A percentile compares a stretch with the other conserved stretches of the same genome.
phyloP scores from a whole-genome alignment of 106 monocot species.

The Dioscorea alata region DNA sequence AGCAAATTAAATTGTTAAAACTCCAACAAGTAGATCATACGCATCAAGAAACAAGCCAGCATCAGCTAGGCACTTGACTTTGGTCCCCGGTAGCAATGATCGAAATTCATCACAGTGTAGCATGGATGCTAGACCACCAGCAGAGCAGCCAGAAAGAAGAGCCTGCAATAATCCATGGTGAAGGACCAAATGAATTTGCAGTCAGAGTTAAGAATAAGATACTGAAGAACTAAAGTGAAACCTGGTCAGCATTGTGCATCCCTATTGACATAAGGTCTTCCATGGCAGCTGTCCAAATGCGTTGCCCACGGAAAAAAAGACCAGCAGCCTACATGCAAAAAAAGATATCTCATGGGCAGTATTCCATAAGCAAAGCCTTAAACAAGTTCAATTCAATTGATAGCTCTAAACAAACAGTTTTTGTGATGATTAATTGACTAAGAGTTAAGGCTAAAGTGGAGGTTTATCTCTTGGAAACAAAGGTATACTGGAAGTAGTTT shows the following conservation, averaged over 20 bases:
- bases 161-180: conserved; percentile 27
- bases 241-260: conserved; percentile 36
- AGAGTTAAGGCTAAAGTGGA: too few relatives aligned
- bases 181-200: not conserved
- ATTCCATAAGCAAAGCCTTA: too few relatives aligned
- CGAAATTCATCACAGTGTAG: conserved; percentile 79
- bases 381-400: too few relatives aligned
- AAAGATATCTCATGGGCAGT: too few relatives aligned
- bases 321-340: conserved; percentile 16
- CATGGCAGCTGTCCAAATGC: conserved; percentile 42
- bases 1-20: too few relatives aligned
- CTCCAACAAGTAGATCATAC: conserved; percentile 27
- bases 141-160: conserved; percentile 91
- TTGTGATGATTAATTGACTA: too few relatives aligned
- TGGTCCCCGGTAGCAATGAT: conserved; percentile 41
- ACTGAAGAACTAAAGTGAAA: not conserved
- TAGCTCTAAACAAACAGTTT: too few relatives aligned
- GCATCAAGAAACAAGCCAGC: conserved; percentile 86
- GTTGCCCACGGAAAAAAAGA: conserved; percentile 46
- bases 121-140: conserved; percentile 75
- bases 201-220: too few relatives aligned
- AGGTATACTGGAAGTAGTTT: too few relatives aligned
- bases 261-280: conserved; percentile 42
- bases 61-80: conserved; percentile 85
- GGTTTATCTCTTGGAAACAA: too few relatives aligned